A percentile compares a stretch with the other conserved stretches of the same genome.
These are phyloP conservation scores for Brassica cretica DNA, from an alignment of 345 rosid species.

Conservation along the genomic window DNA sequence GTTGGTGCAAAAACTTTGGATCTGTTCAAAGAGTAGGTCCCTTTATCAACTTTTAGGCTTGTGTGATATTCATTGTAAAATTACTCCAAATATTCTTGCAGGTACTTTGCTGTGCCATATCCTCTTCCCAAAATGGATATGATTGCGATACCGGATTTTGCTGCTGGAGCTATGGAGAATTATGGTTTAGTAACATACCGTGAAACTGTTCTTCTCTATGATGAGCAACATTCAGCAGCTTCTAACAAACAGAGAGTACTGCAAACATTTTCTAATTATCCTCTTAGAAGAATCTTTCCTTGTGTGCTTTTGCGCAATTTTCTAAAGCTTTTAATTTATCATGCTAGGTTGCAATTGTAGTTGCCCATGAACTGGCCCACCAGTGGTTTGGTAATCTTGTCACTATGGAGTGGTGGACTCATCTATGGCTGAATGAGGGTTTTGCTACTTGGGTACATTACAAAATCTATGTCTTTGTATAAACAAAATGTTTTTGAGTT, in stretches of 20 bases:
- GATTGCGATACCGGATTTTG: constrained; percentile 97
- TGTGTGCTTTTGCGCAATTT: neutral
- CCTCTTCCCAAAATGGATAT: constrained; percentile 93
- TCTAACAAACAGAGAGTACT: constrained; percentile 91
- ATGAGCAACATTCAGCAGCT: constrained; percentile 94
- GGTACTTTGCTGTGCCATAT: constrained; percentile 89
- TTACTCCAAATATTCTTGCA: constrained; percentile 35
- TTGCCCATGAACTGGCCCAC: constrained; percentile 98
- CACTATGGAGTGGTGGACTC: constrained; percentile 99
- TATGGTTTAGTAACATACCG: constrained; percentile 96
- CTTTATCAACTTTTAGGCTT: neutral
- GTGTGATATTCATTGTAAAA: constrained; percentile 1
- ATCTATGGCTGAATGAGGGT: constrained; percentile 98
- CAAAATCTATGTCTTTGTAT: constrained; percentile 25
- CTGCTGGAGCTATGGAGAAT: constrained; percentile 99
- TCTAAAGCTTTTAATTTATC: constrained; percentile 17
- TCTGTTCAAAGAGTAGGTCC: constrained; percentile 72
- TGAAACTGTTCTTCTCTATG: constrained; percentile 88
- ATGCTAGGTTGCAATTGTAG: constrained; percentile 84
- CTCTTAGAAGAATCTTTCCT: neutral
- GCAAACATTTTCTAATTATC: constrained; percentile 13
- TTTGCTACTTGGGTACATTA: constrained; percentile 95
- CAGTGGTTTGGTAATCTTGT: constrained; percentile 99
- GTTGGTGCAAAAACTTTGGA: constrained; percentile 92
- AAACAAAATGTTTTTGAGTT: constrained; percentile 2